phyloP scores from a whole-genome alignment of 2,329 filamentous ascomycete genomes.

The Fusarium sp. region DNA sequence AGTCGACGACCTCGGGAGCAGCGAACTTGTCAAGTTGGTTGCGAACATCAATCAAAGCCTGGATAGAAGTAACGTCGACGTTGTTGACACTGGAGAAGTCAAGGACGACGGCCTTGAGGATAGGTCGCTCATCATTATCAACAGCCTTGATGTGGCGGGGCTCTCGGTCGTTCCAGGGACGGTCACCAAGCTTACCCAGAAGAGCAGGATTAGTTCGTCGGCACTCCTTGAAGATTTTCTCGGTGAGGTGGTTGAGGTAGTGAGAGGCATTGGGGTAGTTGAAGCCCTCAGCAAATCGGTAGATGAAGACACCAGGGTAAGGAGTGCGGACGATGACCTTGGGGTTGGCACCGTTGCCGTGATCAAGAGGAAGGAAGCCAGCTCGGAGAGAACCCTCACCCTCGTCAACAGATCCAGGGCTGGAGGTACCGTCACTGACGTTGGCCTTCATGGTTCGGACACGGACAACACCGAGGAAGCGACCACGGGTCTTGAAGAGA shows the following conservation, averaged over 20 bases:
- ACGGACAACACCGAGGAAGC: constrained; percentile 81
- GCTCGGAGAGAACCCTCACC: constrained; percentile 54
- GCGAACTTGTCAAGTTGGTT: constrained; percentile 64
- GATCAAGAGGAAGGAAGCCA: constrained; percentile 59
- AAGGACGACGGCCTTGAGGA: constrained; percentile 64
- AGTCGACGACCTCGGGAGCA: constrained; percentile 55
- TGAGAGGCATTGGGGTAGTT: constrained; percentile 65
- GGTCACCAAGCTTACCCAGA: constrained; percentile 60
- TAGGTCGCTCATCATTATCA: constrained; percentile 54
- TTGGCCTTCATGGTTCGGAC: constrained; percentile 87
- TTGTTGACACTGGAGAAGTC: constrained; percentile 66
- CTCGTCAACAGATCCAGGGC: constrained; percentile 53
- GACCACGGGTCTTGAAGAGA: constrained; percentile 79
- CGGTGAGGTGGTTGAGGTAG: constrained; percentile 61
- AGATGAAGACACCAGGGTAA: constrained; percentile 65
- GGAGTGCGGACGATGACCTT: constrained; percentile 56
- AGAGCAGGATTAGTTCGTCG: constrained; percentile 55
- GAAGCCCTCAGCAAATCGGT: constrained; percentile 65
- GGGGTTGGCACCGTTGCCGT: constrained; percentile 62
- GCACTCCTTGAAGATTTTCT: constrained; percentile 57
- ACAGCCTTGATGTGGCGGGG: constrained; percentile 49
- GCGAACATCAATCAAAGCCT: constrained; percentile 64
- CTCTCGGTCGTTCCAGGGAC: constrained; percentile 67
- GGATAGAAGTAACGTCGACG: constrained; percentile 65
- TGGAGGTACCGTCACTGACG: constrained; percentile 64